Evolutionary conservation across 805 yeast genomes (phyloP), one percentile per base, ranked within the genome.

Genomic region (Wickerhamiella nectarea): DNA sequence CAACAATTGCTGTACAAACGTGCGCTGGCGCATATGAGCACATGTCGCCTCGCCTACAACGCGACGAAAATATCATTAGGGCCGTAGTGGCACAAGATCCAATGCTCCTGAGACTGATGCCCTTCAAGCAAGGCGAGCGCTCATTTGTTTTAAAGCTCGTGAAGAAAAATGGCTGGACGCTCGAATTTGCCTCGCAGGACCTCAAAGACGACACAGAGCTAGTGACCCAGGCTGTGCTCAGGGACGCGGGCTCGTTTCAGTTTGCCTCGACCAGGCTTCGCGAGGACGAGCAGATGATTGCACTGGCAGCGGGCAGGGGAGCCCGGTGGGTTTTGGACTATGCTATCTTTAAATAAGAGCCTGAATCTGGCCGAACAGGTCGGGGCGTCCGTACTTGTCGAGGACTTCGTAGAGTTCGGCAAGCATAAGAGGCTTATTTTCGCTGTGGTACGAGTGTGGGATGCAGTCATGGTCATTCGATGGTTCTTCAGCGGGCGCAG

Each of bases 311-410:
- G 11, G 21, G 21, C 10, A 4, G 35, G 21, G 21, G 20, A 12
- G 35, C 20, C 3, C 18, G 31, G 15, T 28, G 31, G 31, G 31
- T 33, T 12, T 10, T 33, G 21, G 35, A 17, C 20, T 17, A 33
- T 33, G 20, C 35, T 19, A 33, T 19, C 17, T 33, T 34, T 20
- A 35, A 35, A 35, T 21, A 12, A 35, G 20, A 20, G 17, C 22
- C 14, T 35, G 24, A 26, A 35, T 19, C 26, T 35, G 20, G 14
- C n/a, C 42, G 10, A 39, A 20, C 29, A 39, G 36, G 31, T 39
- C 42, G 3, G 24, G 29, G 15, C 42, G 35, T 6, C 42, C 42
- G n/a, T 39, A 26, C 4, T 19, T 18, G 12, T 17, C 31, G 6
- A 31, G 22, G 14, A 39, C 42, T 11, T 15, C 17, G 15, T 26